Evolutionary conservation across 139 green algal genomes (phyloP), one percentile per base, ranked within the genome.

Genomic region (Dunaliella sp.): DNA sequence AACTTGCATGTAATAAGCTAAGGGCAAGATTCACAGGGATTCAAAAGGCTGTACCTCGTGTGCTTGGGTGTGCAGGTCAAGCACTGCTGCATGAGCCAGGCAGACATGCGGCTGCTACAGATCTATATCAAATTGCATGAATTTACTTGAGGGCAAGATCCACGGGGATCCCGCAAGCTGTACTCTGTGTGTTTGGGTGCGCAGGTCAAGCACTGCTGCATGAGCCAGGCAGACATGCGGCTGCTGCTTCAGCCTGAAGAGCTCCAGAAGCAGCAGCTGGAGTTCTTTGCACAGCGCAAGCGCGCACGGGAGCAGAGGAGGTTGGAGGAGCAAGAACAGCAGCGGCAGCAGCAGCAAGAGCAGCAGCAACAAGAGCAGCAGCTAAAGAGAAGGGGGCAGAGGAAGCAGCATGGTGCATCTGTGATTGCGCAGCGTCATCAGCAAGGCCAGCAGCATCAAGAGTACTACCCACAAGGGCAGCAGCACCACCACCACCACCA

Each of bases 171-270:
- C n/a, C n/a, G n/a, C n/a, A n/a, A n/a, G n/a, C n/a, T n/a, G n/a
- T n/a, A n/a, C n/a, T n/a, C n/a, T n/a, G n/a, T n/a, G n/a, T n/a
- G n/a, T n/a, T n/a, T n/a, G n/a, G n/a, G n/a, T 65, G 48, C 16
- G n/a, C 32, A 76, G 80, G 38, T 84, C 48, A 85, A 85, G 81
- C 36, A 72, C 25, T 85, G 81, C 58, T 34, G 1, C 1, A 85
- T 85, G 81, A 59, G 57, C 31, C 81, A 85, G 81, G 81, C 57
- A 2, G 81, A 85, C 81, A 79, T 85, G 81, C 57, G 57, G 57
- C 57, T 85, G 33, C 81, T 85, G 81, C 81, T 85, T 34, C 81
- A 85, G 57, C 81, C 81, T 1, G 58, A 85, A 32, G 58, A 85
- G 81, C 81, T 85, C 57, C 81, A 85, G 81, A 30, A 58, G 32